phyloP scores from a whole-genome alignment of 2,329 filamentous ascomycete species.

The Colletotrichum cuscutae region DNA sequence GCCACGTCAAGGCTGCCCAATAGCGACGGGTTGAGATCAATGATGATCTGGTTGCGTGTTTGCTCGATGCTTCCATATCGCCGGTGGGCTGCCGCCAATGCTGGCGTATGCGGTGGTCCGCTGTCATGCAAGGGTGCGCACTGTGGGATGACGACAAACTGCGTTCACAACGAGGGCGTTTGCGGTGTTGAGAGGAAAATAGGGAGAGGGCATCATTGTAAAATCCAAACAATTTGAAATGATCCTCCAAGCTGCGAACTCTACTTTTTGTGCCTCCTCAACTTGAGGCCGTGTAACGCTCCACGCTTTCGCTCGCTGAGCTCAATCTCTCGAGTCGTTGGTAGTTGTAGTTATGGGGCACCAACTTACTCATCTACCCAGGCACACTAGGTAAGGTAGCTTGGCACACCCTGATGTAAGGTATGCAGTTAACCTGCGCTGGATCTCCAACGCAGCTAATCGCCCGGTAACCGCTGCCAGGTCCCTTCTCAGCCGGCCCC shows the following conservation, averaged over 20 bases:
- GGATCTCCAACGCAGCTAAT: too few species aligned
- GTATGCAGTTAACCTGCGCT: not conserved
- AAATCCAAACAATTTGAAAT: not conserved
- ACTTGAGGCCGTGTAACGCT: not conserved
- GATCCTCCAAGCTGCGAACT: not conserved
- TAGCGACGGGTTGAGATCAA: not conserved
- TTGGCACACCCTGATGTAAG: not conserved
- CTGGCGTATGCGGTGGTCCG: not conserved
- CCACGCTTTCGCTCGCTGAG: not conserved
- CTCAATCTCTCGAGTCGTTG: not conserved
- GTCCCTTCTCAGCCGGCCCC: too few species aligned
- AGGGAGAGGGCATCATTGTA: not conserved
- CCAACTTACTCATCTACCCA: too few species aligned
- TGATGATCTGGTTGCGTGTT: not conserved
- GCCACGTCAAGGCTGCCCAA: slow-evolving; percentile 62
- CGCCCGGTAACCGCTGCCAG: too few species aligned
- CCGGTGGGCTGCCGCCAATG: not conserved
- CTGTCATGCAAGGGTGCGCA: not conserved
- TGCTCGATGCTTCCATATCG: not conserved
- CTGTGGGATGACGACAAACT: not conserved
- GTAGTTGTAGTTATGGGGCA: not conserved
- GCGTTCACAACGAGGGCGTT: not conserved
- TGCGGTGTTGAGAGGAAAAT: not conserved
- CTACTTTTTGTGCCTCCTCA: not conserved
- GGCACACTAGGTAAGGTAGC: not conserved